phyloP scores from a whole-genome alignment of 805 yeast species.

The Myxozyma udenii region DNA sequence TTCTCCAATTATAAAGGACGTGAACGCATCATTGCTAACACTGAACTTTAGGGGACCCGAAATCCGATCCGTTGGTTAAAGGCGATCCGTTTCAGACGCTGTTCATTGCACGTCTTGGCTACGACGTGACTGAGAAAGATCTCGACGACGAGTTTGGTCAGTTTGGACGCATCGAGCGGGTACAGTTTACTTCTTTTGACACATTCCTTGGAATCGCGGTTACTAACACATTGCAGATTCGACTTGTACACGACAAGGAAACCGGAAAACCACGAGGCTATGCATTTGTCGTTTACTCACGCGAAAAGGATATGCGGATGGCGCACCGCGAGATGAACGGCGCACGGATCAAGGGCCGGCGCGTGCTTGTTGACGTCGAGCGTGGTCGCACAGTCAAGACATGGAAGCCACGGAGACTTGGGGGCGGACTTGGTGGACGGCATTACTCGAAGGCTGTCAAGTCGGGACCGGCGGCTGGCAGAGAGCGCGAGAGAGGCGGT shows the following conservation, averaged over 20 bases:
- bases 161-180: conserved; percentile 68
- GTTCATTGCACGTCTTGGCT: conserved; percentile 71
- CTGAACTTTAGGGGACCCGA: conserved; percentile 49
- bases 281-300: conserved; percentile 71
- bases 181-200: conserved; percentile 27
- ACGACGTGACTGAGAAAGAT: conserved; percentile 62
- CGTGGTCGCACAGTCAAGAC: conserved; percentile 40
- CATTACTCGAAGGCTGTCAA: conserved; percentile 47
- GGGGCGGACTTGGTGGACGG: conserved; percentile 93
- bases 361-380: conserved; percentile 45
- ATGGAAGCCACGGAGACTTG: conserved; percentile 51
- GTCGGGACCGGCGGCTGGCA: conserved; percentile 26
- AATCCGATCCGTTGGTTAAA: conserved; percentile 51
- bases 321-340: conserved; percentile 64
- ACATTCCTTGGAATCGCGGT: neutral
- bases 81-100: conserved; percentile 79
- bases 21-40: too few species aligned
- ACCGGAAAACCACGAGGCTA: conserved; percentile 69
- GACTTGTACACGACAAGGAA: conserved; percentile 56
- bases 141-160: conserved; percentile 57
- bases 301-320: conserved; percentile 55
- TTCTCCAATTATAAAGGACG: neutral
- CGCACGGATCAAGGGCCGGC: conserved; percentile 49
- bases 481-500: conserved; percentile 22
- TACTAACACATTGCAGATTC: conserved; percentile 33